phyloP scores from a whole-genome alignment of 768 basidiomycete species.

The Cystofilobasidium macerans region DNA sequence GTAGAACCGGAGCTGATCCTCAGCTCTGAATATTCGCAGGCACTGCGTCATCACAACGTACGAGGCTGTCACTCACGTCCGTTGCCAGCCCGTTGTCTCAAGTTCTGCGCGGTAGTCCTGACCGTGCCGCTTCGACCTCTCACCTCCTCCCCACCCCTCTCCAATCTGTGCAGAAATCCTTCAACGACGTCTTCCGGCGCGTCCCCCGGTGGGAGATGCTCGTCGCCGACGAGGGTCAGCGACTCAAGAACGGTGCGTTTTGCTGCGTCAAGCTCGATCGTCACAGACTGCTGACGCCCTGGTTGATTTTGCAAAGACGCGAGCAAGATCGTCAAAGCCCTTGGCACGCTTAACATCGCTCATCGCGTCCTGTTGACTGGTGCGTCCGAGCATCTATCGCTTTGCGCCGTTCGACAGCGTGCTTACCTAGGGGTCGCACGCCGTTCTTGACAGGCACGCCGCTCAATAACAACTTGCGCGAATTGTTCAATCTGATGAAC shows the following conservation, averaged over 20 bases:
- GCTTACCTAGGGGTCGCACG: too few relatives aligned
- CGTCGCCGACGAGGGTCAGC: slow-evolving; percentile 41
- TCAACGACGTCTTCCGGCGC: slow-evolving; percentile 60
- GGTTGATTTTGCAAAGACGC: too few relatives aligned
- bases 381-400: slow-evolving; percentile 42
- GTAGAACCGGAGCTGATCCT: not conserved
- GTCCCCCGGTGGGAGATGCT: slow-evolving; percentile 90
- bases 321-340: slow-evolving; percentile 65
- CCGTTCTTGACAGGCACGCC: slow-evolving; percentile 81
- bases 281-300: slow-evolving; percentile 27
- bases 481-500: slow-evolving; percentile 93
- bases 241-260: slow-evolving; percentile 20
- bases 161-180: slow-evolving; percentile 44
- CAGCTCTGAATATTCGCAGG: not conserved
- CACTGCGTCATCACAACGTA: slow-evolving; percentile 75
- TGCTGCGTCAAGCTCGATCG: too few relatives aligned
- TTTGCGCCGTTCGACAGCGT: too few relatives aligned
- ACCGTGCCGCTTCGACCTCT: not conserved
- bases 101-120: too few relatives aligned
- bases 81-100: too few relatives aligned
- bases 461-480: slow-evolving; percentile 90
- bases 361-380: slow-evolving; percentile 87
- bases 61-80: slow-evolving; percentile 56
- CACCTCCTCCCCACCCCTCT: not conserved
- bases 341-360: slow-evolving; percentile 63